Percentiles rank a stretch among this genome's conserved stretches.
These are phyloP conservation scores for Annulohypoxylon truncatum DNA, from an alignment of 2,329 filamentous ascomycete species.

Conservation along the genomic window DNA sequence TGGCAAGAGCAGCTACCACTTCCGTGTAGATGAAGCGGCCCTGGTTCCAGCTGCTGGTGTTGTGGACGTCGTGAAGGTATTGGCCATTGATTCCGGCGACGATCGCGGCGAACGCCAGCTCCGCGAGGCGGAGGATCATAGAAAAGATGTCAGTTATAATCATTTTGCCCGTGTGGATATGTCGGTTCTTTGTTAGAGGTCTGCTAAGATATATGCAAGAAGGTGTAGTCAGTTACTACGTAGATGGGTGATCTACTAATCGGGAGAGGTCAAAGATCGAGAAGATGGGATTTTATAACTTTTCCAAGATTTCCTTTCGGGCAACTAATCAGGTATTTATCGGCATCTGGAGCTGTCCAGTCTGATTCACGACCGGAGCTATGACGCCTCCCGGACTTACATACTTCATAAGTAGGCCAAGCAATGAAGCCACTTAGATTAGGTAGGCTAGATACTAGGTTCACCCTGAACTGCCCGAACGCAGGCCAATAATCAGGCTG, in stretches of 20 bases:
- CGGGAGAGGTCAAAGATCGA: constrained; percentile 2
- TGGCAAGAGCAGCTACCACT: constrained; percentile 74
- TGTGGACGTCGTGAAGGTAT: constrained; percentile 66
- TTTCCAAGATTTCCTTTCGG: background rate
- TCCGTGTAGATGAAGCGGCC: constrained; percentile 81
- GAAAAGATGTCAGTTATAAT: constrained; percentile 66
- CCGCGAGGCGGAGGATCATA: constrained; percentile 67
- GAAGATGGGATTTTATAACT: background rate
- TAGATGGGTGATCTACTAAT: constrained; percentile 1
- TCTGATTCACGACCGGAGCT: constrained; percentile 9
- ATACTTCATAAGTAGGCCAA: background rate
- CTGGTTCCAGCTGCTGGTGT: constrained; percentile 63
- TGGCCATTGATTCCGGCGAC: constrained; percentile 76
- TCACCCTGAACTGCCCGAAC: background rate
- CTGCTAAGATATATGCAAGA: background rate
- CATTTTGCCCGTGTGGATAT: constrained; percentile 53
- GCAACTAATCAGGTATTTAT: constrained; percentile 35
- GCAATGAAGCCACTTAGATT: constrained; percentile 11
- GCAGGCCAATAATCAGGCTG: constrained; percentile 4
- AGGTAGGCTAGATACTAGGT: background rate
- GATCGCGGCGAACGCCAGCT: constrained; percentile 78
- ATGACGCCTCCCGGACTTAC: constrained; percentile 14
- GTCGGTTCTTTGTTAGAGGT: background rate
- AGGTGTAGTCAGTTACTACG: background rate
- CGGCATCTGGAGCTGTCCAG: background rate